These are phyloP conservation scores for Trametes punicea DNA, from an alignment of 768 basidiomycete genomes.

Conservation along the genomic window DNA sequence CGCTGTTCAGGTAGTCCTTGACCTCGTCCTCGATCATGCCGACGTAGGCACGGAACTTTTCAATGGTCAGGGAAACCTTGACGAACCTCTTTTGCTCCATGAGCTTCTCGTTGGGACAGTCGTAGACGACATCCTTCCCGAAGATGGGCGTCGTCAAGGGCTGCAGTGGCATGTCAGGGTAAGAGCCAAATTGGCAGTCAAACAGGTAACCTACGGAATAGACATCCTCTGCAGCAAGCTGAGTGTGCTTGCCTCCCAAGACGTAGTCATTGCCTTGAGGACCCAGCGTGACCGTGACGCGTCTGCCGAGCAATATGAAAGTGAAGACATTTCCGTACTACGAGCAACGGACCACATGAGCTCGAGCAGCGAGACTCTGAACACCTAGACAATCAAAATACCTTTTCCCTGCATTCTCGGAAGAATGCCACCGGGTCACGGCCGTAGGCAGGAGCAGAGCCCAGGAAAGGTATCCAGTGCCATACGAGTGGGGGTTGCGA, in stretches of 20 bases:
- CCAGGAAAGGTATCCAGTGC: slow-evolving; percentile 87
- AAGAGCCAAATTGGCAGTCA: not conserved
- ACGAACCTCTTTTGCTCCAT: slow-evolving; percentile 99
- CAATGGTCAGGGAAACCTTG: slow-evolving; percentile 90
- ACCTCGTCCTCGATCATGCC: slow-evolving; percentile 44
- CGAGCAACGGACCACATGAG: not conserved
- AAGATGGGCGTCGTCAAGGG: slow-evolving; percentile 93
- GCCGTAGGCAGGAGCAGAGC: slow-evolving; percentile 87
- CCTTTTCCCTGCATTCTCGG: slow-evolving; percentile 74
- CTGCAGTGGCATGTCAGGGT: slow-evolving; percentile 36
- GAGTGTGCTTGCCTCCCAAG: slow-evolving; percentile 88
- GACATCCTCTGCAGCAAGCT: slow-evolving; percentile 94
- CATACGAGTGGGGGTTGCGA: slow-evolving; percentile 88
- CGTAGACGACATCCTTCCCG: slow-evolving; percentile 97
- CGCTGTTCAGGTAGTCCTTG: slow-evolving; percentile 64
- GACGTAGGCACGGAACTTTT: slow-evolving; percentile 84
- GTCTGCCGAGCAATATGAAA: slow-evolving; percentile 85
- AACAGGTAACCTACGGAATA: slow-evolving; percentile 63
- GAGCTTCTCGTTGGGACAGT: slow-evolving; percentile 91
- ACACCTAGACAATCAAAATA: slow-evolving; percentile 31
- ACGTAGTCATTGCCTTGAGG: slow-evolving; percentile 92
- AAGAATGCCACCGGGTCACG: slow-evolving; percentile 92
- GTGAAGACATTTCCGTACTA: slow-evolving; percentile 98
- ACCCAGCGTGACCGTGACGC: slow-evolving; percentile 87
- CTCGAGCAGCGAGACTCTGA: not conserved